These are phyloP conservation scores for Acacia melanoxylon DNA, from an alignment of 306 rosid species.

Conservation along the genomic window DNA sequence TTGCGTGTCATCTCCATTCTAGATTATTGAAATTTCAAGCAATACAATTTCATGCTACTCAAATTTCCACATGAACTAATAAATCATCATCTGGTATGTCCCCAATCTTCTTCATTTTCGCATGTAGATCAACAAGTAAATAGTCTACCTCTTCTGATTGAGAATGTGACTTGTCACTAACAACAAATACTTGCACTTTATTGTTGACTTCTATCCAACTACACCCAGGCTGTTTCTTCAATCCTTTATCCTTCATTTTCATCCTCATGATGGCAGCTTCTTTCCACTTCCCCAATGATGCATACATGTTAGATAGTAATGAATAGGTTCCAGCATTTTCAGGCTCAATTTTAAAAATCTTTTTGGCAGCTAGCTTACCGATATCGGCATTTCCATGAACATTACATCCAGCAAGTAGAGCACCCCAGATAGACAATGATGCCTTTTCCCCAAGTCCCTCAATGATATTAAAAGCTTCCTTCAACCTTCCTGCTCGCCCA, in stretches of 20 bases:
- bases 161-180: constrained; percentile 42
- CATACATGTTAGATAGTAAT: constrained; percentile 43
- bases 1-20: constrained; percentile 7
- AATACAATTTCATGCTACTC: not conserved
- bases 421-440: constrained; percentile 43
- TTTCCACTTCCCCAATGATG: constrained; percentile 49
- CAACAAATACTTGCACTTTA: constrained; percentile 46
- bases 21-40: constrained; percentile 20
- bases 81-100: constrained; percentile 32
- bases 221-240: constrained; percentile 57
- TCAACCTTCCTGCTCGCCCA: constrained; percentile 48
- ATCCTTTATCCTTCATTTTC: constrained; percentile 48
- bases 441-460: constrained; percentile 37
- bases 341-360: constrained; percentile 38
- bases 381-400: constrained; percentile 44
- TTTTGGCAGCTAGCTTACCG: constrained; percentile 41
- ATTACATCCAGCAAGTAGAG: constrained; percentile 50
- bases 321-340: constrained; percentile 44
- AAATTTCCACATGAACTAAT: constrained; percentile 25
- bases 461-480: constrained; percentile 46
- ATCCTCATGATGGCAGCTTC: constrained; percentile 46
- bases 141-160: constrained; percentile 22
- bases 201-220: constrained; percentile 57
- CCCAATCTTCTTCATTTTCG: constrained; percentile 39
- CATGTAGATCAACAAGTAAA: constrained; percentile 40